Evolutionary conservation across 768 basidiomycete species (phyloP).

Genomic region (Suillus fuscotomentosus): DNA sequence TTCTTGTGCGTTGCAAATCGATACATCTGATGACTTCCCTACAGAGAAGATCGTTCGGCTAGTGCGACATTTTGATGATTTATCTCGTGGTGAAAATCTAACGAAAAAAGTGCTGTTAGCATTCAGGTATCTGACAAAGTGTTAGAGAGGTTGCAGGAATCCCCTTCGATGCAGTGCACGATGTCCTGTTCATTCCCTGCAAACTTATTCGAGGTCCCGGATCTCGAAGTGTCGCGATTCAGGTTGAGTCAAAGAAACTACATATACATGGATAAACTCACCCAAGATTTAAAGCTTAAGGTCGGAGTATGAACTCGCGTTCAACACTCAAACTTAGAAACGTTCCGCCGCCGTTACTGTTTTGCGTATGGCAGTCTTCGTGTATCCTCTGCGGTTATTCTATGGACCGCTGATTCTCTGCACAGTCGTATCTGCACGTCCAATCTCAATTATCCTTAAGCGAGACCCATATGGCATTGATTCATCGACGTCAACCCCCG

Average conservation of each 20-base stretch:
- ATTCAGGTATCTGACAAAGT: conserved; percentile 29
- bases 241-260: no score
- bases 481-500: neutral
- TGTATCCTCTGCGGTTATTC: neutral
- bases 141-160: conserved; percentile 58
- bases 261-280: no score
- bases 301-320: neutral
- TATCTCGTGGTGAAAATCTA: neutral
- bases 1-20: conserved; percentile 63
- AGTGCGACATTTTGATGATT: conserved; percentile 24
- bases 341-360: neutral
- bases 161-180: conserved; percentile 50
- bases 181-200: conserved; percentile 32
- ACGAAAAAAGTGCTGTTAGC: neutral
- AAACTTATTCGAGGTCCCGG: no score
- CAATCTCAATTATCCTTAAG: neutral
- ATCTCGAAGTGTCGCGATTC: no score
- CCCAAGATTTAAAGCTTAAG: no score
- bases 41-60: conserved; percentile 43
- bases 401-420: neutral
- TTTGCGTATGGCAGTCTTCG: neutral
- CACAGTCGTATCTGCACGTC: neutral
- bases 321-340: neutral
- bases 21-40: conserved; percentile 68
- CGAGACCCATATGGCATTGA: neutral